These are phyloP conservation scores for Talaromyces stipitatus DNA, from an alignment of 495 filamentous ascomycete genomes.

Conservation along the genomic window DNA sequence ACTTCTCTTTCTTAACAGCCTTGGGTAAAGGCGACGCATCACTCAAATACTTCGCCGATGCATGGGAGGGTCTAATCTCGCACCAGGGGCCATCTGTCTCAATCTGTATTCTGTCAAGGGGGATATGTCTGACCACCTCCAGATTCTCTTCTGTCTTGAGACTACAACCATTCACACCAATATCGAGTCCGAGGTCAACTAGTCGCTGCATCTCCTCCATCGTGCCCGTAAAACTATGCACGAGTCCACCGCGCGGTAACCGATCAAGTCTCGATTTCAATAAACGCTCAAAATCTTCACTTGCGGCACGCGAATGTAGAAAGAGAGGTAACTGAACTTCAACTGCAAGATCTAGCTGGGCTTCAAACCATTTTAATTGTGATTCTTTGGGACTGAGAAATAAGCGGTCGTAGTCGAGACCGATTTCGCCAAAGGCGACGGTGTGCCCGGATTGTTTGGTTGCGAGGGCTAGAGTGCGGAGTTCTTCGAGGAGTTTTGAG, in stretches of 20 bases:
- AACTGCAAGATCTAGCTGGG: constrained; percentile 71
- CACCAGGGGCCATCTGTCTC: constrained; percentile 94
- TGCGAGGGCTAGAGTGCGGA: constrained; percentile 48
- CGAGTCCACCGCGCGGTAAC: constrained; percentile 66
- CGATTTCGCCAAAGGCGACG: constrained; percentile 91
- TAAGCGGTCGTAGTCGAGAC: constrained; percentile 90
- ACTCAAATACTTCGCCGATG: constrained; percentile 38
- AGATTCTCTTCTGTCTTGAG: constrained; percentile 89
- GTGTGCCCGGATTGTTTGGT: constrained; percentile 41
- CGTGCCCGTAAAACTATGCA: constrained; percentile 88
- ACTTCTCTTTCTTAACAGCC: constrained; percentile 92
- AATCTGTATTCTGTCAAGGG: constrained; percentile 68
- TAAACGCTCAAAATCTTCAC: constrained; percentile 69
- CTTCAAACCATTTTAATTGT: constrained; percentile 78
- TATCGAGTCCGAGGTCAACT: constrained; percentile 67
- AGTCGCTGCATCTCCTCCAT: constrained; percentile 71
- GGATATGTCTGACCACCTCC: constrained; percentile 68
- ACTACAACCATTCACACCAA: constrained; percentile 86
- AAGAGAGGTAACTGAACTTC: constrained; percentile 78
- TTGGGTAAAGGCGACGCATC: constrained; percentile 39
- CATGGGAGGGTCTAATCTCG: constrained; percentile 48
- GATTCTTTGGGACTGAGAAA: constrained; percentile 66
- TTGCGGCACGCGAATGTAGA: constrained; percentile 79
- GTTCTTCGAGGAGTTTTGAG: constrained; percentile 49
- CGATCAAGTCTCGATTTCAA: constrained; percentile 42